Evolutionary conservation across 805 yeast genomes (phyloP).

Genomic region (Cyberlindnera petersonii): DNA sequence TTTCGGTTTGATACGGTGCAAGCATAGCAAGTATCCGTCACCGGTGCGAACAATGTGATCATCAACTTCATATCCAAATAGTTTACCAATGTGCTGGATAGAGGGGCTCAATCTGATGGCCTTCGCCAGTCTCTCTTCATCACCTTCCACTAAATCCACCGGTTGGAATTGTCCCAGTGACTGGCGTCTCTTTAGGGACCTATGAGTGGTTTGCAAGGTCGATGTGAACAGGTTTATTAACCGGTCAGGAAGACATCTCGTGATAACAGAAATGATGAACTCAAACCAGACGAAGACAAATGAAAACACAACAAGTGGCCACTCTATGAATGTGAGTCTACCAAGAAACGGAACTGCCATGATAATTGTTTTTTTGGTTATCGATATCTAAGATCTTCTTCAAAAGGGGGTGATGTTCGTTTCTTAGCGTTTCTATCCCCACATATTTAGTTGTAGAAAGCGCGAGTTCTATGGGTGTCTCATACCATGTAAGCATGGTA

Average conservation of each 20-base stretch:
- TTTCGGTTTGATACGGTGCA: conserved; percentile 62
- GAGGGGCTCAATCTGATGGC: conserved; percentile 42
- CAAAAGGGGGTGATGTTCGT: too few species aligned
- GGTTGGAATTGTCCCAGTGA: too few species aligned
- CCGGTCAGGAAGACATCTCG: conserved; percentile 42
- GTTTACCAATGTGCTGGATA: conserved; percentile 60
- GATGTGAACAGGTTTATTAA: conserved; percentile 30
- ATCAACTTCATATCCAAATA: conserved; percentile 69
- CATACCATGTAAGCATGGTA: too few species aligned
- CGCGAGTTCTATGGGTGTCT: too few species aligned
- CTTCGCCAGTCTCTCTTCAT: conserved; percentile 7
- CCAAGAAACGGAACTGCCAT: conserved; percentile 39
- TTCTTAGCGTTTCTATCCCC: background rate
- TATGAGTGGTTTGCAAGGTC: conserved; percentile 1
- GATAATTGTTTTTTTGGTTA: too few species aligned
- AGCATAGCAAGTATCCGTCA: conserved; percentile 71
- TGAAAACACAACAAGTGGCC: conserved; percentile 44
- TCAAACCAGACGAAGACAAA: conserved; percentile 49
- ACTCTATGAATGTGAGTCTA: conserved; percentile 44
- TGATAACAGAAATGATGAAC: conserved; percentile 40
- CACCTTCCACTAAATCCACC: conserved; percentile 14
- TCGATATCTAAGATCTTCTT: too few species aligned
- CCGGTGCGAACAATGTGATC: conserved; percentile 73
- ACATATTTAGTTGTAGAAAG: too few species aligned
- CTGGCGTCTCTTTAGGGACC: background rate